Evolutionary conservation across 169 alveolate genomes (phyloP), one percentile per base, ranked within the genome.

Genomic region (Miamiensis avidus): DNA sequence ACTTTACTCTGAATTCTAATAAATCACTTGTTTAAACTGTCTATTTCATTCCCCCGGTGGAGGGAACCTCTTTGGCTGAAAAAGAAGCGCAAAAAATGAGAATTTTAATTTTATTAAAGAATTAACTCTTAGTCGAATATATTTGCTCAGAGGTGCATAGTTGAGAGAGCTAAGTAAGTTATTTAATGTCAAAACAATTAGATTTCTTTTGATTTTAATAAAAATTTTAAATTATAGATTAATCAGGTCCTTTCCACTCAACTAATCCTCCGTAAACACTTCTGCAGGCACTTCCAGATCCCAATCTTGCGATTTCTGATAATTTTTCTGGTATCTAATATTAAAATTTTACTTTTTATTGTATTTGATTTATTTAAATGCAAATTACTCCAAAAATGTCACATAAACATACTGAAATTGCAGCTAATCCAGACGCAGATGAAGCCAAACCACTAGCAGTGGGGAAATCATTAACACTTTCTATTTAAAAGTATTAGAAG

Each of bases 361-460:
- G 4, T 49, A 49, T 49, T 49, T 11, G 69, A 11, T 73, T 82
- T 75, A 78, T 73, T 75, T 65, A 74, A 11, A 11, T 49, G 4
- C 20, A 49, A 11, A 49, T 49, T 49, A 89, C 84, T 72, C 91
- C 89, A 76, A 84, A 87, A 1, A 94, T 82, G 34, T 91, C 87
- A 65, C 82, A 75, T 29, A 94, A 79, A 33, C 94, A 92, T 29
- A 93, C 78, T 15, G 96, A 94, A 25, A 96, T 74, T 30, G 97
- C 94, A 29, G 96, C 88, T 77, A 94, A 89, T 0, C 97, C 97
- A 33, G 95, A 89, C 1, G 97, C 92, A 64, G 96, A 90, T 29
- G 95, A 89, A n/a, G 98, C 98, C 33, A 95, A 85, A n/a, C 98
- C 98, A 89, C 95, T 87, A 31, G 96, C 97, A 26, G 97, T 96